phyloP scores from a whole-genome alignment of 768 basidiomycete genomes.

The Serendipita sp. region DNA sequence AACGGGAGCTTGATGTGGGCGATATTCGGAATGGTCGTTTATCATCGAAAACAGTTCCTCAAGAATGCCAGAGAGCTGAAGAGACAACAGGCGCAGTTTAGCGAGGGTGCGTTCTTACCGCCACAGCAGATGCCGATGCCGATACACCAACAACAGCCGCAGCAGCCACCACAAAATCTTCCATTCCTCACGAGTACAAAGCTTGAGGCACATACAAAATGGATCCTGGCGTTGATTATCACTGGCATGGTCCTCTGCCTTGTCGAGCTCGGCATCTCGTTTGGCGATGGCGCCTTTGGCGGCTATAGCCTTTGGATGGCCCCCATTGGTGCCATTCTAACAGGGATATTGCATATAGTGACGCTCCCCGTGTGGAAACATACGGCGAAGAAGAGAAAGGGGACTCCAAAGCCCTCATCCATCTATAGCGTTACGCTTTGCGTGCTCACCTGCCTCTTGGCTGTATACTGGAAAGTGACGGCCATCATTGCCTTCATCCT shows the following conservation, averaged over 20 bases:
- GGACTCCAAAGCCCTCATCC: neutral
- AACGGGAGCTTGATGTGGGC: neutral
- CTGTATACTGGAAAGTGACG: neutral
- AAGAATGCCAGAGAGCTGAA: neutral
- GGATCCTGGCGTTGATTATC: neutral
- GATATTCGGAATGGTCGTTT: neutral
- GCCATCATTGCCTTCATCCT: neutral
- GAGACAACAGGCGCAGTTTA: neutral
- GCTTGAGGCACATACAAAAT: neutral
- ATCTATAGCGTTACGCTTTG: neutral
- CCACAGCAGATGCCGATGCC: too few species aligned
- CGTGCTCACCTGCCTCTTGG: neutral
- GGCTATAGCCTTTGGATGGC: neutral
- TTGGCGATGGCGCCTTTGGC: neutral
- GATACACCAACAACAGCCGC: too few species aligned
- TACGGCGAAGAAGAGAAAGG: neutral
- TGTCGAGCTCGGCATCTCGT: neutral
- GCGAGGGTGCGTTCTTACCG: too few species aligned
- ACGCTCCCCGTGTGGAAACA: slow-evolving; percentile 1
- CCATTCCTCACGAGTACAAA: too few species aligned
- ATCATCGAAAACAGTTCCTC: neutral
- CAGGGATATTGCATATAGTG: neutral
- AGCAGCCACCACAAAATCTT: too few species aligned
- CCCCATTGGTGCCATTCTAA: neutral
- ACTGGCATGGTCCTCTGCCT: neutral